Conservation (phyloP, 148 eudicot species). For the Rhododendron kiyosumense region DNA sequence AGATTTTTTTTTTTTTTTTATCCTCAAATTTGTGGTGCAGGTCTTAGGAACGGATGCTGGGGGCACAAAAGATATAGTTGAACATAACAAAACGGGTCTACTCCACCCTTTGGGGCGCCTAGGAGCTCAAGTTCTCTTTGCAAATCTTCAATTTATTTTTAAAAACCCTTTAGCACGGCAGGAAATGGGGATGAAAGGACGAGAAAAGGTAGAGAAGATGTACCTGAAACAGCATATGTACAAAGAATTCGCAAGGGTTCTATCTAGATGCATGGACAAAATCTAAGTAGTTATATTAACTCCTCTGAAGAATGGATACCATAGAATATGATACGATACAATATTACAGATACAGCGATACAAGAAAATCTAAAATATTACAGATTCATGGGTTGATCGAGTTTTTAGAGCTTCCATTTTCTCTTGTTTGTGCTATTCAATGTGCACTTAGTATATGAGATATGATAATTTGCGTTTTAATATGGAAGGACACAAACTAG, state of each 20-base stretch:
- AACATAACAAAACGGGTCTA: slow-evolving; percentile 74
- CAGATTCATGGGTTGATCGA: no score
- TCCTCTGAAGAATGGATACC: not conserved
- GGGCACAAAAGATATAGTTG: slow-evolving; percentile 86
- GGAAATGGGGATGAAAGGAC: slow-evolving; percentile 75
- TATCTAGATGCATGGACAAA: slow-evolving; percentile 63
- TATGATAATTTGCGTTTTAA: no score
- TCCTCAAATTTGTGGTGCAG: slow-evolving; percentile 31
- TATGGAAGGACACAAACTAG: no score
- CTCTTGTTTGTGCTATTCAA: no score
- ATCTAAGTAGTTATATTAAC: not conserved
- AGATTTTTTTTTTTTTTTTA: not conserved
- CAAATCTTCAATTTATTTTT: slow-evolving; percentile 61
- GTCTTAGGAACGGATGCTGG: slow-evolving; percentile 95
- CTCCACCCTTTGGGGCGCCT: slow-evolving; percentile 75
- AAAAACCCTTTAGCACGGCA: slow-evolving; percentile 58
- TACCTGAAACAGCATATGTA: slow-evolving; percentile 61
- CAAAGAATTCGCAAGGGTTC: slow-evolving; percentile 67
- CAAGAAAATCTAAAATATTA: not conserved
- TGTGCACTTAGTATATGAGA: no score
- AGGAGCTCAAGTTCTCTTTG: slow-evolving; percentile 58
- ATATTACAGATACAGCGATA: not conserved
- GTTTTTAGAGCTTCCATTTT: no score
- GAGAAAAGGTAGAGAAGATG: slow-evolving; percentile 74
- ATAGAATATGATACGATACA: no score